Evolutionary conservation across 768 basidiomycete genomes (phyloP).

Genomic region (Suillus subaureus): DNA sequence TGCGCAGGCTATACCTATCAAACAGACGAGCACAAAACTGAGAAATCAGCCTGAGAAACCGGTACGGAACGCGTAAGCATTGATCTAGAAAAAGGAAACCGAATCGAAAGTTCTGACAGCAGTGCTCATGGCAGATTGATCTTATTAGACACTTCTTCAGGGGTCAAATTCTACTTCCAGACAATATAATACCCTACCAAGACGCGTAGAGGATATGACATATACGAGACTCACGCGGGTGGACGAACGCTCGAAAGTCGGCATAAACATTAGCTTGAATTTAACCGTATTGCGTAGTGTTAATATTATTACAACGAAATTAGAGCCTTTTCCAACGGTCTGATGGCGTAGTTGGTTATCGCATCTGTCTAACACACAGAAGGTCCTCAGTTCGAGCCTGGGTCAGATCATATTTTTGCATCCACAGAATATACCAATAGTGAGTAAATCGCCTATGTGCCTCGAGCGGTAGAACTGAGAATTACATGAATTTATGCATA

Average conservation of each 20-base stretch:
- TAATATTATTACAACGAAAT: background rate
- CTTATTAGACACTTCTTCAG: background rate
- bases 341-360: constrained; percentile 73
- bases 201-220: background rate
- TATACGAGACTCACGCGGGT: background rate
- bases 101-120: too few species aligned
- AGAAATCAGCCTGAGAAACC: too few species aligned
- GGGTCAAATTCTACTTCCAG: background rate
- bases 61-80: too few species aligned
- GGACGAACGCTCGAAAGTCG: too few species aligned
- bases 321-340: background rate
- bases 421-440: background rate
- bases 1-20: too few species aligned
- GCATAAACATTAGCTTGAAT: too few species aligned
- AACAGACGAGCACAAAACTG: too few species aligned
- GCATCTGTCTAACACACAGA: constrained; percentile 74
- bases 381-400: constrained; percentile 66
- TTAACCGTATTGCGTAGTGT: background rate
- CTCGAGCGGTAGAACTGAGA: background rate
- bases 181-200: background rate
- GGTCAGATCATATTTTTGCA: constrained; percentile 32
- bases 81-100: too few species aligned
- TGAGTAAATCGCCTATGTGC: background rate
- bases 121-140: too few species aligned
- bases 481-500: constrained; percentile 9